phyloP scores from a whole-genome alignment of 768 basidiomycete species.

The Auriscalpium orientale region DNA sequence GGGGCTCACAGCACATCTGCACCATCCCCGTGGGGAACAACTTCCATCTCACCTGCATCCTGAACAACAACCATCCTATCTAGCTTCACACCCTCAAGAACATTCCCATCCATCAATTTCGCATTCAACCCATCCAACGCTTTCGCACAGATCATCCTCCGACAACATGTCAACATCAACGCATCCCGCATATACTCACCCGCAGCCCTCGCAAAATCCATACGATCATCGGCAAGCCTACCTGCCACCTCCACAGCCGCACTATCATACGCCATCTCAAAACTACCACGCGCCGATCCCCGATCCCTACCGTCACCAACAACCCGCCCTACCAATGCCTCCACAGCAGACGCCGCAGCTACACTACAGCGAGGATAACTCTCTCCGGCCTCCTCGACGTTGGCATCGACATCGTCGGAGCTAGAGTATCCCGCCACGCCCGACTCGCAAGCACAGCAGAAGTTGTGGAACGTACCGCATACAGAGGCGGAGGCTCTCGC shows the following conservation, averaged over 20 bases:
- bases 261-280: neutral
- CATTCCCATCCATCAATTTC: too few relatives aligned
- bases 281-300: neutral
- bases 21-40: too few relatives aligned
- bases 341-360: neutral
- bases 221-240: neutral
- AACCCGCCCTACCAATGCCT: neutral
- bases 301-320: neutral
- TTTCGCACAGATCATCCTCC: too few relatives aligned
- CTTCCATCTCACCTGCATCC: too few relatives aligned
- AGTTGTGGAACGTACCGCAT: slow-evolving; percentile 2
- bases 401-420: neutral
- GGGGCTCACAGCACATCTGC: too few relatives aligned
- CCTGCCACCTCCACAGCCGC: neutral
- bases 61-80: too few relatives aligned
- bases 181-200: neutral
- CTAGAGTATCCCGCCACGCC: too few relatives aligned
- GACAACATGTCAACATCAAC: neutral
- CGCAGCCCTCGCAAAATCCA: neutral
- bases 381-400: neutral
- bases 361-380: neutral
- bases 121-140: too few relatives aligned
- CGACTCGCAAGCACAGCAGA: neutral
- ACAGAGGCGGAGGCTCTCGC: neutral
- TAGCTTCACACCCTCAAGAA: too few relatives aligned